phyloP scores from a whole-genome alignment of 805 yeast species.

The Metschnikowia peoriensis region DNA sequence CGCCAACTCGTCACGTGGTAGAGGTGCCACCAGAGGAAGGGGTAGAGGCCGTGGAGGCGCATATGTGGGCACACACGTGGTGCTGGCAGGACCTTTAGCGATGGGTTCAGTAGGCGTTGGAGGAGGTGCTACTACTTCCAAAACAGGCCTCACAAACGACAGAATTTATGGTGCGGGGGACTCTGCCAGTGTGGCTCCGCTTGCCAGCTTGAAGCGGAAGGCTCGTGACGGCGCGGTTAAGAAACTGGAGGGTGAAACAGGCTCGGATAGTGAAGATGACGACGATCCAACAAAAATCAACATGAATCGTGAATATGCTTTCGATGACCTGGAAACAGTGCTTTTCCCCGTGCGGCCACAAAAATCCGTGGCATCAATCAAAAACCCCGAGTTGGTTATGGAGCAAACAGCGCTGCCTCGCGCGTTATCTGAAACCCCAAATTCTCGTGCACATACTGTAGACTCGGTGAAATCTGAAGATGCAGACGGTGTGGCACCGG shows the following conservation, averaged over 20 bases:
- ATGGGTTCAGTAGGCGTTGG: conserved; percentile 57
- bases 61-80: conserved; percentile 57
- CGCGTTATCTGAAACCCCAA: conserved; percentile 3
- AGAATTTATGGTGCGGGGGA: conserved; percentile 45
- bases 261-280: conserved; percentile 41
- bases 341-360: conserved; percentile 72
- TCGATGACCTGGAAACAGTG: conserved; percentile 51
- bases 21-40: conserved; percentile 33
- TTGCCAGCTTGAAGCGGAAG: conserved; percentile 35
- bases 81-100: conserved; percentile 72
- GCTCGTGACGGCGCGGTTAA: conserved; percentile 13
- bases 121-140: conserved; percentile 24
- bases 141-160: conserved; percentile 28
- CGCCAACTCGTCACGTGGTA: conserved; percentile 8
- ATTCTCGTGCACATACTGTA: conserved; percentile 13
- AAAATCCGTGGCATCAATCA: conserved; percentile 37
- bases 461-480: conserved; percentile 31
- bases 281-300: conserved; percentile 50
- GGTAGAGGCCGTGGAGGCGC: conserved; percentile 38
- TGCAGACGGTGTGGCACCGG: conserved; percentile 29
- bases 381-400: conserved; percentile 3
- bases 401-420: conserved; percentile 29
- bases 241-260: conserved; percentile 23
- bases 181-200: conserved; percentile 37
- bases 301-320: conserved; percentile 59